phyloP scores from a whole-genome alignment of 2,329 filamentous ascomycete genomes.

The Hymenoscyphus fructigenus region DNA sequence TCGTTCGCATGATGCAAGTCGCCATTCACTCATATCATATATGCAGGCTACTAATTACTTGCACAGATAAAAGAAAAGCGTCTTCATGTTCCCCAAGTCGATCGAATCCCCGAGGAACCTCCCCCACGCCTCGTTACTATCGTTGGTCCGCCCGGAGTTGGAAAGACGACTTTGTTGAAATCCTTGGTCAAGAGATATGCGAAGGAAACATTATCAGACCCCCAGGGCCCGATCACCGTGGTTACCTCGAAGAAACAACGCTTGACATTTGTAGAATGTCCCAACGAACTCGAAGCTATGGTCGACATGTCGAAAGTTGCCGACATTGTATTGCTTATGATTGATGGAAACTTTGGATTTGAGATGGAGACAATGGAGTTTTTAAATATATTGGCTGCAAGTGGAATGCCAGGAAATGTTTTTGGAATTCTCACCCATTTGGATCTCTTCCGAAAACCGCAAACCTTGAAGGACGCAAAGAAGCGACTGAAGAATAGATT shows the following conservation, averaged over 20 bases:
- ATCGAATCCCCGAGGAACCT: constrained; percentile 91
- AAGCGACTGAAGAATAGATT: constrained; percentile 94
- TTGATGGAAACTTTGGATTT: constrained; percentile 97
- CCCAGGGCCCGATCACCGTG: constrained; percentile 89
- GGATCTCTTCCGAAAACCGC: constrained; percentile 92
- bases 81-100: constrained; percentile 93
- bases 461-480: constrained; percentile 88
- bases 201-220: constrained; percentile 89
- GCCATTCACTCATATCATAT: neutral
- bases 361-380: constrained; percentile 99
- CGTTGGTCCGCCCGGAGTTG: constrained; percentile 90
- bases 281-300: constrained; percentile 95
- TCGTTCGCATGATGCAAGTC: constrained; percentile 52
- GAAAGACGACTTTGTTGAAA: constrained; percentile 94
- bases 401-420: constrained; percentile 97
- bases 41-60: constrained; percentile 14
- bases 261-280: constrained; percentile 93
- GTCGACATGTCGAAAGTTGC: constrained; percentile 96
- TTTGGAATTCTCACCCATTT: constrained; percentile 96
- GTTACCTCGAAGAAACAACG: constrained; percentile 95
- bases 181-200: constrained; percentile 91
- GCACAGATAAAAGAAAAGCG: constrained; percentile 86
- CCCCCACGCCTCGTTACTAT: constrained; percentile 91
- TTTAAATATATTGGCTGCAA: constrained; percentile 86
- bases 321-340: constrained; percentile 96